These are phyloP conservation scores for Mariannaea elegans DNA, from an alignment of 2,329 filamentous ascomycete species.

Conservation along the genomic window DNA sequence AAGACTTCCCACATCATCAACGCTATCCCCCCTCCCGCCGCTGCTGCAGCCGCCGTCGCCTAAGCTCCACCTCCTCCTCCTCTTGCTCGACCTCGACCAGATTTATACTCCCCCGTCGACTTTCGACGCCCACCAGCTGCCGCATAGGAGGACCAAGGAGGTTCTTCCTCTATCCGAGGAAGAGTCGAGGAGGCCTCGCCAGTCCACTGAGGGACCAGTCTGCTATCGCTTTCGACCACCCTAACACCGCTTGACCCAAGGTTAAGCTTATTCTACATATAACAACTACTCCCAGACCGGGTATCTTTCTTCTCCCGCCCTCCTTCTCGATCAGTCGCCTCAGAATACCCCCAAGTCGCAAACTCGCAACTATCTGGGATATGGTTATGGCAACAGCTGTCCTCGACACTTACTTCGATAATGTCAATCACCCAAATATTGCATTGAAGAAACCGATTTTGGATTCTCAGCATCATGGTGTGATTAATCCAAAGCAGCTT, in stretches of 20 bases:
- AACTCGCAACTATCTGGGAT: constrained; percentile 54
- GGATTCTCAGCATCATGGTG: constrained; percentile 52
- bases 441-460: constrained; percentile 56
- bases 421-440: constrained; percentile 59
- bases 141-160: constrained; percentile 98
- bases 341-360: constrained; percentile 23
- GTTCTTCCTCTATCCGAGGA: constrained; percentile 99
- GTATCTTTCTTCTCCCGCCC: constrained; percentile 1
- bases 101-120: constrained; percentile 61
- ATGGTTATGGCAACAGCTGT: constrained; percentile 73
- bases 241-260: constrained; percentile 68
- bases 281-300: constrained; percentile 13
- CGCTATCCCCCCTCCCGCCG: constrained; percentile 66
- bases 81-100: constrained; percentile 61
- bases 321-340: constrained; percentile 21
- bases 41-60: constrained; percentile 53
- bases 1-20: constrained; percentile 74
- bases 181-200: constrained; percentile 99
- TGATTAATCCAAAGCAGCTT: constrained; percentile 74
- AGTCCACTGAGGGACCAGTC: constrained; percentile 88
- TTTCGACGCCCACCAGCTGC: constrained; percentile 83
- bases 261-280: constrained; percentile 26
- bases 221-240: constrained; percentile 96
- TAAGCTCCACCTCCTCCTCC: constrained; percentile 60
- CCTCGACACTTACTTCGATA: constrained; percentile 62